Percentiles rank a stretch among this genome's conserved stretches.
These are phyloP conservation scores for Cokeromyces recurvatus DNA, from an alignment of 371 early-diverging fungal species.

Conservation along the genomic window DNA sequence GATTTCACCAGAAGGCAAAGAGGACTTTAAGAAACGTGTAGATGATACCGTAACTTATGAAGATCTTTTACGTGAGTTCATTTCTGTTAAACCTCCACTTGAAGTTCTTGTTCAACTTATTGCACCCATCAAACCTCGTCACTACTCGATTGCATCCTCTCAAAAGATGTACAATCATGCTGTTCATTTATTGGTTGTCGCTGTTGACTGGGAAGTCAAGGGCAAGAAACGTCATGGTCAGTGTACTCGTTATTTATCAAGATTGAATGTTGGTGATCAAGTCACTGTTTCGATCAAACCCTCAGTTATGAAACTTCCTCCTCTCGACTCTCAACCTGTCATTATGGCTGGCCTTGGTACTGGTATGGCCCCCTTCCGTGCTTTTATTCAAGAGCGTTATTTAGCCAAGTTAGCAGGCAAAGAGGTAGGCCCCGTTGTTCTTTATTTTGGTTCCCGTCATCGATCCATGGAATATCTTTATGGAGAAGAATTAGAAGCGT, in stretches of 20 bases:
- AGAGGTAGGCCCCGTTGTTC: conserved; percentile 84
- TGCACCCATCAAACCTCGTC: conserved; percentile 88
- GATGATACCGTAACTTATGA: conserved; percentile 84
- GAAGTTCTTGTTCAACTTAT: conserved; percentile 67
- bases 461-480: conserved; percentile 90
- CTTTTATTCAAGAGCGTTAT: conserved; percentile 91
- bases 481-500: conserved; percentile 92
- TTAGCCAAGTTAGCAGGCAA: conserved; percentile 70
- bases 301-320: conserved; percentile 92
- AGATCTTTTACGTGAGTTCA: conserved; percentile 82
- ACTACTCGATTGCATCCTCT: conserved; percentile 93
- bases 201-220: conserved; percentile 79
- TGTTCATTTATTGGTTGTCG: conserved; percentile 87
- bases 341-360: conserved; percentile 96
- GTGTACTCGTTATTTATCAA: conserved; percentile 83
- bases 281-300: conserved; percentile 91
- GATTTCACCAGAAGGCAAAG: conserved; percentile 71
- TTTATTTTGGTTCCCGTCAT: conserved; percentile 94
- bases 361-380: conserved; percentile 97
- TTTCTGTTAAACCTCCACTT: conserved; percentile 74
- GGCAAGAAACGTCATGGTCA: conserved; percentile 79
- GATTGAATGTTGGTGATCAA: conserved; percentile 60
- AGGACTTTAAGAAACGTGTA: conserved; percentile 76
- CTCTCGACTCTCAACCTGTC: conserved; percentile 77
- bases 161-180: conserved; percentile 80